Percentiles rank a stretch among this genome's conserved stretches.
Conservation (phyloP, 768 basidiomycete genomes). For the Boletus vermiculosoides region DNA sequence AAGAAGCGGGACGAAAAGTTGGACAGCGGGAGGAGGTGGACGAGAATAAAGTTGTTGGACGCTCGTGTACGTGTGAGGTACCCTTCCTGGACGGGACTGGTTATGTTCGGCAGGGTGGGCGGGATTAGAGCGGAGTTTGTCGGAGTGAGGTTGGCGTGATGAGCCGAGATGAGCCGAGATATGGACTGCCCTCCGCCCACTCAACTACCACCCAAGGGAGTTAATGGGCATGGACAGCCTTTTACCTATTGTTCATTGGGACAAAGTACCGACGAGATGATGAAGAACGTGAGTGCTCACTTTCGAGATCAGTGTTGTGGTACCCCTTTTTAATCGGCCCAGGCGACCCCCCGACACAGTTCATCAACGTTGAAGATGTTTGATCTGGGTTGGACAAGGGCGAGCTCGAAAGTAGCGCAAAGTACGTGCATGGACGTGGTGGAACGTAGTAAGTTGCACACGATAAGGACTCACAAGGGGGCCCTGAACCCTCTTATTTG, state of each 20-base stretch:
- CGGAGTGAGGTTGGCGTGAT: conserved; percentile 10
- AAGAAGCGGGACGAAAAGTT: not conserved
- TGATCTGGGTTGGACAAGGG: not conserved
- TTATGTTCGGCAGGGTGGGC: conserved; percentile 6
- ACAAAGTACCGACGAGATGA: too few relatives aligned
- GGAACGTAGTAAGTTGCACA: not conserved
- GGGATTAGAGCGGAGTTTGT: conserved; percentile 25
- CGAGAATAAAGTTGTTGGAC: not conserved
- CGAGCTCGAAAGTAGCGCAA: not conserved
- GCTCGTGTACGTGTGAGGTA: conserved; percentile 3
- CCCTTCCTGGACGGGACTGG: not conserved
- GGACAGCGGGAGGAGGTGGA: not conserved
- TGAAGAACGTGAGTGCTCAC: not conserved
- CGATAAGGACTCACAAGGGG: not conserved
- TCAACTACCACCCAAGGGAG: not conserved
- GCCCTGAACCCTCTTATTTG: not conserved
- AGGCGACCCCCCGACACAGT: not conserved
- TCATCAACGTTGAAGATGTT: not conserved
- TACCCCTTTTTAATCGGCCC: not conserved
- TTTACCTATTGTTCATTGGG: not conserved
- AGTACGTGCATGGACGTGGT: not conserved
- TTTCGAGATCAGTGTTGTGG: not conserved
- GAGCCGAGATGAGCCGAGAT: not conserved
- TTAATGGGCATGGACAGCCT: not conserved
- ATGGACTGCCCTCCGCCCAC: not conserved